Evolutionary conservation across 208 protist genomes (phyloP).

Genomic region (Herpetomonas tarakana): DNA sequence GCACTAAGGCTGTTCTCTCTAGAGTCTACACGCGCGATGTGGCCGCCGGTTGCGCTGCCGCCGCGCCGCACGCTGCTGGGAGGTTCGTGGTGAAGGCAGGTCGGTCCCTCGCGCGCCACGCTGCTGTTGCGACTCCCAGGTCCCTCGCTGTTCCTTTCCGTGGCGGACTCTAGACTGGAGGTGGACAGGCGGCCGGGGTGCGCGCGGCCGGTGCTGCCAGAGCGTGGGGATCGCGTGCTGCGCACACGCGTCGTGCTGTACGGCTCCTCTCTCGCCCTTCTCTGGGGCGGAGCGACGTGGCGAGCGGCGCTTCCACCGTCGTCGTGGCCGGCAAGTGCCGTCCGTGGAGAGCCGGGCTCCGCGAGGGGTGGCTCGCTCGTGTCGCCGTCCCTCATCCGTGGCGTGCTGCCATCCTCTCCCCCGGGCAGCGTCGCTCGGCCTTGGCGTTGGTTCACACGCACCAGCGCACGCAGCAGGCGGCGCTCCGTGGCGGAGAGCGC

Average conservation of each 20-base stretch:
- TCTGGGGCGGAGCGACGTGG: neutral
- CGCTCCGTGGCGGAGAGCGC: slow-evolving; percentile 19
- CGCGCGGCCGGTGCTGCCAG: neutral
- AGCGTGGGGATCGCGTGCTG: neutral
- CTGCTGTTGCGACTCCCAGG: no score
- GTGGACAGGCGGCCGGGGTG: no score
- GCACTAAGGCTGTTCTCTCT: no score
- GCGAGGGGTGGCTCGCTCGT: neutral
- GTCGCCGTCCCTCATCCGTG: no score
- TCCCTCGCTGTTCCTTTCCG: no score
- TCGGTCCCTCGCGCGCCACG: no score
- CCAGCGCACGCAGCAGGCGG: slow-evolving; percentile 22
- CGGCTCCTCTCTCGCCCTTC: neutral
- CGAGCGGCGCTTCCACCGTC: neutral
- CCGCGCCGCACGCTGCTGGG: no score
- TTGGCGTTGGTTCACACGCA: slow-evolving; percentile 5
- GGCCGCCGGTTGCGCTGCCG: no score
- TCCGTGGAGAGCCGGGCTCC: neutral
- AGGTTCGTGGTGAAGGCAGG: no score
- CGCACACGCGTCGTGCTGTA: neutral
- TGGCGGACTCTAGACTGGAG: no score
- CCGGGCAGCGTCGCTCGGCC: neutral
- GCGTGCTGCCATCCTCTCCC: neutral
- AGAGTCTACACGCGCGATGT: no score
- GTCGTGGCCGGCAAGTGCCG: neutral